Percentiles rank a stretch among this genome's conserved stretches.
Evolutionary conservation across 2,329 filamentous ascomycete genomes (phyloP).

Genomic region (Aspergillus cejpii): DNA sequence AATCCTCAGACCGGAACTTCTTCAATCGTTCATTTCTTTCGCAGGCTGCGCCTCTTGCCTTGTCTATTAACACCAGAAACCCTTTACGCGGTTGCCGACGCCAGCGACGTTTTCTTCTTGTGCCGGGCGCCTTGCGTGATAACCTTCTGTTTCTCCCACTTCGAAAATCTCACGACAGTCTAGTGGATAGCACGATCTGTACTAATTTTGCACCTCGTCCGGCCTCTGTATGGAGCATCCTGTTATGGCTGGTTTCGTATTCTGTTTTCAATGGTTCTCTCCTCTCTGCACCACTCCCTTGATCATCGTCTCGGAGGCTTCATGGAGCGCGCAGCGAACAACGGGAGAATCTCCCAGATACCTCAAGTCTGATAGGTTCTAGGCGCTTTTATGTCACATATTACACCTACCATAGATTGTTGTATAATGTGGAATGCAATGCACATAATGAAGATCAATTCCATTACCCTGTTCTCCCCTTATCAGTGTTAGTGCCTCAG

Average conservation of each 20-base stretch:
- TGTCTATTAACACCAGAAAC: not conserved
- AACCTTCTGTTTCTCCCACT: not conserved
- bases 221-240: not conserved
- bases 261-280: not conserved
- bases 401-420: not conserved
- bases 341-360: not conserved
- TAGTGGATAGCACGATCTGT: not conserved
- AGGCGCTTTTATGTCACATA: not conserved
- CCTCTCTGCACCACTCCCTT: not conserved
- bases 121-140: not conserved
- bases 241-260: not conserved
- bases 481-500: not conserved
- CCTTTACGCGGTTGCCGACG: not conserved
- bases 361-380: not conserved
- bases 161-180: too few relatives aligned
- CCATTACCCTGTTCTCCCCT: too few relatives aligned
- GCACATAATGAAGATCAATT: not conserved
- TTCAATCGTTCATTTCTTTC: conserved; percentile 1
- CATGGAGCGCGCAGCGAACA: not conserved
- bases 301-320: not conserved
- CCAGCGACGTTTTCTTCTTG: not conserved
- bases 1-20: not conserved
- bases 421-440: not conserved
- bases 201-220: not conserved
- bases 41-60: conserved; percentile 10